Evolutionary conservation across 2,329 filamentous ascomycete species (phyloP), one percentile per base, ranked within the genome.

Genomic region (Leptographium flavum): DNA sequence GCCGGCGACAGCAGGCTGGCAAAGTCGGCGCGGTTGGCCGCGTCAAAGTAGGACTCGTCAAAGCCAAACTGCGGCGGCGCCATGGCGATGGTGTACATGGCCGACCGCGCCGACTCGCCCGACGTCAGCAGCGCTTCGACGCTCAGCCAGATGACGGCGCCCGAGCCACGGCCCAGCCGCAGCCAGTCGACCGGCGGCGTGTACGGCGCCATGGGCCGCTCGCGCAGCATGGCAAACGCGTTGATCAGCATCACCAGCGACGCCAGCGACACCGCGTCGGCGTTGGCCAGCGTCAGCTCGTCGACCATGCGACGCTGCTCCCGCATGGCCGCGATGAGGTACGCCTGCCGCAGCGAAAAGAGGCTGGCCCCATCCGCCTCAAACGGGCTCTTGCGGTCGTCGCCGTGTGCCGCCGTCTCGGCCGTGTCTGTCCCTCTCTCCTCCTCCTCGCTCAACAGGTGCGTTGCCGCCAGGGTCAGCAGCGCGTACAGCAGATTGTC

Each of bases 21-120:
- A 21, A 28, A 39, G 17, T 47, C 40, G 17, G 38, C 42, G 22
- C 56, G 55, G 47, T 53, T 52, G 35, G 41, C 42, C 10, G 52
- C 49, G 31, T 47, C 48, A 49, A 57, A 57, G 44, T 57, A 56
- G 13, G 50, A 49, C 37, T 56, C 49, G 47, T 57, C 55, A n/a
- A 46, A 45, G n/a, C 51, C 52, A 21, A 57, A 53, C 7, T 45
- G 43, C 1, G 56, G 56, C 38, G 50, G 50, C 11, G 52, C 45
- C 22, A 46, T 50, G 37, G 50, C 49, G 13, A 54, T 46, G 21
- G 45, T 44, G 11, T 45, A 40, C 48, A 54, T 49, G 46, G 25
- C 47, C 5, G 51, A 54, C 17, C 39, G 39, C 25, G 33, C 39
- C n/a, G 47, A 44, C 17, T 47, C 43, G 23, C 46, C 47, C 10